A percentile compares a stretch with the other conserved stretches of the same genome.
phyloP scores from a whole-genome alignment of 441 rosid genomes.

The Kokia cookei region DNA sequence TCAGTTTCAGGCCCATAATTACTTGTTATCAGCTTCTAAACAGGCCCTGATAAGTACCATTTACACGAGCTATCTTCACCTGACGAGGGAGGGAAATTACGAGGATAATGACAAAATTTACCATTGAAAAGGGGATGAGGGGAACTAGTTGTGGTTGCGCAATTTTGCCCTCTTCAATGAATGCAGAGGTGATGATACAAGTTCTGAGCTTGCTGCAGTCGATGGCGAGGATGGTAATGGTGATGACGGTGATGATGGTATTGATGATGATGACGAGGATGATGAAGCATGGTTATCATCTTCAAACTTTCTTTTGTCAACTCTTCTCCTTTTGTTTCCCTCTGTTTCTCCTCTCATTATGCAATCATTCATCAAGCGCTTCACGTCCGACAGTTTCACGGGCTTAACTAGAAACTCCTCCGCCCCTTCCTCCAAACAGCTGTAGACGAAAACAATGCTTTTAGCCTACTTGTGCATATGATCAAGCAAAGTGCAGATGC shows the following conservation, averaged over 20 bases:
- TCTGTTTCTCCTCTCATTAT: conserved; percentile 34
- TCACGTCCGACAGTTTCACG: conserved; percentile 68
- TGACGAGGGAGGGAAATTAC: neutral
- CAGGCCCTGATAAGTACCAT: neutral
- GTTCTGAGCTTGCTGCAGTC: neutral
- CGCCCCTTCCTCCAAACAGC: conserved; percentile 90
- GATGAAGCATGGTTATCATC: conserved; percentile 19
- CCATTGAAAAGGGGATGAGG: neutral
- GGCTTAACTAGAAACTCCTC: conserved; percentile 79
- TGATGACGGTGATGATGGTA: neutral
- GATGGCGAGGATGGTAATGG: neutral
- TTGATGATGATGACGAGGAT: neutral
- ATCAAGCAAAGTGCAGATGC: too few species aligned
- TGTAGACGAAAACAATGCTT: conserved; percentile 10
- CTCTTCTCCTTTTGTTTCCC: conserved; percentile 16
- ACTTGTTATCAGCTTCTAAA: neutral
- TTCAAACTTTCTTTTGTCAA: conserved; percentile 39
- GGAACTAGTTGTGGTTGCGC: neutral
- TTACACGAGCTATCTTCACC: neutral
- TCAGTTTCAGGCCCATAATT: neutral
- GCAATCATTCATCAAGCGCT: conserved; percentile 58
- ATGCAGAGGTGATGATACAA: neutral
- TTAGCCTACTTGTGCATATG: too few species aligned
- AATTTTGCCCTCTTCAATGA: conserved; percentile 24
- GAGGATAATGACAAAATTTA: conserved; percentile 1